Conservation (phyloP, 2,329 filamentous ascomycete genomes). For the Trichoderma citrinoviride region DNA sequence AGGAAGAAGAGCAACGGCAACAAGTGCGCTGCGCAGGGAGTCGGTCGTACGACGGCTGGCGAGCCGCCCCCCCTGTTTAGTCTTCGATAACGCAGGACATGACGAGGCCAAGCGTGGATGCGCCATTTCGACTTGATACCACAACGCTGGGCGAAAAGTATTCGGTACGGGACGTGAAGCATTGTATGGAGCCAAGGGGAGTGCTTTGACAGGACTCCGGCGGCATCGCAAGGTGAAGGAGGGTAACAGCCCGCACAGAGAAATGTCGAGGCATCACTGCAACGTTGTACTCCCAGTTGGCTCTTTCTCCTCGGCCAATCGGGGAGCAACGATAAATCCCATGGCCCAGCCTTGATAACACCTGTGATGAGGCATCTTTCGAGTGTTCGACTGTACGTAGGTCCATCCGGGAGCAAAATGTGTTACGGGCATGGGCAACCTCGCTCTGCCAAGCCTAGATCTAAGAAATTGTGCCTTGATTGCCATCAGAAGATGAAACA, state of each 20-base stretch:
- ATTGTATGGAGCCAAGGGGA: neutral
- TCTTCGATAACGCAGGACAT: neutral
- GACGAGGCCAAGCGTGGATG: neutral
- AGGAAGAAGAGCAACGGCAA: neutral
- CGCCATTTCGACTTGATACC: neutral
- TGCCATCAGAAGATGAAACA: neutral
- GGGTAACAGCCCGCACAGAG: neutral
- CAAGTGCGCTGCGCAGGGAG: neutral
- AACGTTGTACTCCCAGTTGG: constrained; percentile 17
- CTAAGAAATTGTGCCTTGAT: neutral
- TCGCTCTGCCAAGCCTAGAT: constrained; percentile 3
- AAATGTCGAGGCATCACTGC: constrained; percentile 13
- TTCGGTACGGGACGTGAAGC: neutral
- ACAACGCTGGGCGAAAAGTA: neutral
- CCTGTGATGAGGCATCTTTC: neutral
- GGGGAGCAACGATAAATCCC: constrained; percentile 9
- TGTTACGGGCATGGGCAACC: neutral
- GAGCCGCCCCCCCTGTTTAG: neutral
- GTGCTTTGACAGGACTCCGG: neutral
- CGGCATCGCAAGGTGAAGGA: constrained; percentile 10
- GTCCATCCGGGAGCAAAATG: neutral
- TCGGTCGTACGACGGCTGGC: neutral
- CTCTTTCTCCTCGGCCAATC: constrained; percentile 3
- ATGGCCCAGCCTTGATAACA: neutral
- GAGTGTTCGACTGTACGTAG: neutral